Base-by-base conservation (phyloP, 306 rosid genomes). In the Malus sieversii region DNA sequence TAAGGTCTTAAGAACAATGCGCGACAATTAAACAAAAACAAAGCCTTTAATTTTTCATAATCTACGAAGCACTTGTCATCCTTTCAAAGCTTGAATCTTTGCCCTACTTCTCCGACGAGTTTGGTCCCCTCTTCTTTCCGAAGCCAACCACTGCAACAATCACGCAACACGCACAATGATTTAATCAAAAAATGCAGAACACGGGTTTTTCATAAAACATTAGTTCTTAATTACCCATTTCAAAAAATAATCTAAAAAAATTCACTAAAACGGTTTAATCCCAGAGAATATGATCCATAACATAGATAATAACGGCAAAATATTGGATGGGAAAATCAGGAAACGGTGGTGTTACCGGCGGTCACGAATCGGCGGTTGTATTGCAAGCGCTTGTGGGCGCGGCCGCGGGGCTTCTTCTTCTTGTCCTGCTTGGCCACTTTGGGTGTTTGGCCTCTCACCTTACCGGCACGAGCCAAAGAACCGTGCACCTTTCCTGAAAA, bases 311-410 rank as follows among this genome's bases (percentile, higher is more conserved):
- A 10, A 4, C 12, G 7, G 6, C 5, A n/a, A 40, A 66, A 19
- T 19, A 38, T 4, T 20, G 12, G 19, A 3, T 40, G 0, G 60
- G 27, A 6, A 23, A 35, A 57, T 22, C 23, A 72, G 52, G 25
- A n/a, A 5, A 10, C 20, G 51, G 35, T 44, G 68, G 70, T 22
- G n/a, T 46, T 63, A 86, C 85, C 89, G 4, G 89, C 89, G 19
- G 89, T 83, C 76, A 86, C 87, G 74, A 86, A 86, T 46, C 89
- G 82, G 73, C 89, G 87, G 29, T 86, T 86, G 89, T 86, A 86
- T 70, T 86, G 89, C 85, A 86, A 76, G 67, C 87, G 85, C 85
- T 86, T 86, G 80, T 83, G 76, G 25, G 89, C 87, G 25, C 89
- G 89, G 53, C 87, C 89, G 10, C 89, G 76, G 64, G 87, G 89